Evolutionary conservation across 805 yeast species (phyloP), one percentile per base, ranked within the genome.

Genomic region (Yamadazyma sp.): DNA sequence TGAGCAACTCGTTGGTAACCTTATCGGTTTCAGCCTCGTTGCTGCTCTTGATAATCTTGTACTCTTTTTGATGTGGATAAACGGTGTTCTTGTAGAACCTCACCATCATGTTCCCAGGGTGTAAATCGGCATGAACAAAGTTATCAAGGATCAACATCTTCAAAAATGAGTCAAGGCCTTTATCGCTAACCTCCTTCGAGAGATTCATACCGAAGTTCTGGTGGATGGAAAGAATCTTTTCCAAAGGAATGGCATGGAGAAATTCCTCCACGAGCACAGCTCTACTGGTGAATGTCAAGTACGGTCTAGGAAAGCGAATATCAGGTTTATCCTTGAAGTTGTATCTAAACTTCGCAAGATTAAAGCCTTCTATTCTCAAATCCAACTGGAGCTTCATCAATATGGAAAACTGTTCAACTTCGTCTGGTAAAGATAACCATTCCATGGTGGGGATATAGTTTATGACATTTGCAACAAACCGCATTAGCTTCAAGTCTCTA

Each of bases 121-220:
- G 99, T 42, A 93, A 69, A 63, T 93, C 99, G 0, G 98, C 91
- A 59, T 93, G 99, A 29, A 90, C 87, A 59, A 93, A 93, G 58
- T 93, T 90, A 63, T 93, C 95, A 37, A 91, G 62, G 35, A 93
- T 83, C 45, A 93, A 70, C 99, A 93, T 93, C 52, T 89, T 84
- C 46, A 93, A 67, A 51, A 93, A 93, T 3, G 97, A 85, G 57
- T 93, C 95, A 16, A 93, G 77, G 6, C 95, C 85, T 45, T 84
- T 83, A 52, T 85, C 89, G 53, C 89, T 81, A 19, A 82, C 69
- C 51, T 77, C 80, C 48, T 80, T 81, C 11, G 90, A 80, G 28
- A 87, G 50, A 35, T 70, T 58, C 53, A 68, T 55, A 49, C 85
- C 65, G 60, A 58, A 57, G 37, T 68, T 69, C 13, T 58, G 58